Base-by-base conservation (phyloP, 805 yeast species). In the Danielozyma ontarioensis region DNA sequence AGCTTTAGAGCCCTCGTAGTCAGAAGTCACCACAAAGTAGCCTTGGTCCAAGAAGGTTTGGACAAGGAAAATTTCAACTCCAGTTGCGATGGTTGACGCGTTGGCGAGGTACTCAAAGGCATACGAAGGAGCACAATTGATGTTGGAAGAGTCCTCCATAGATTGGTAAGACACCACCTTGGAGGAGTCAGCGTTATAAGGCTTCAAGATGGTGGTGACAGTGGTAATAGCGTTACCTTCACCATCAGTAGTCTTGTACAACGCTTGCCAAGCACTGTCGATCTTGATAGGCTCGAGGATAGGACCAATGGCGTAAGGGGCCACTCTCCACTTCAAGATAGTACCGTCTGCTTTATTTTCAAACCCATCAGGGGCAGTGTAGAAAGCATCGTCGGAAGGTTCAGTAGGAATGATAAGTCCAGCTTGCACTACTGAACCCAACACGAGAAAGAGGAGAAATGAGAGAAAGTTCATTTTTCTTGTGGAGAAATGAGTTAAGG, bases 351-450 rank as follows among this genome's bases (percentile, higher is more conserved):
- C 29, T 3, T 30, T 27, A 17, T 39, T 17, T 31, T 55, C 55
- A 30, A 25, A 52, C 1, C 56, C 55, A 8, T 28, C 32, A 1
- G 57, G 56, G 3, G 55, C 47, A 2, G 16, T 23, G 34, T 58
- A 57, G 34, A 56, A 58, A 2, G 39, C 35, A 34, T 57, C 64
- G 13, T 48, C 29, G n/a, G 36, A 28, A 4, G 50, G 46, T 19
- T 19, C 10, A 10, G 22, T 19, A 10, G 22, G 22, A 10, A 19
- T 19, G 10, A 19, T 19, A 10, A 19, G 22, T 10, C 6, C 6
- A 10, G 22, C 22, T 10, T 19, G 22, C 10, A 10, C 22, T 6
- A 19, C 22, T 10, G 22, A 6, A 6, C 22, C 22, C 6, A 19
- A 19, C 22, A 19, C 6, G 22, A 19, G 22, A 19, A 6, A 19